Percentiles rank a stretch among this genome's conserved stretches.
Conservation (phyloP, 768 basidiomycete genomes). For the Lentinus brumalis region DNA sequence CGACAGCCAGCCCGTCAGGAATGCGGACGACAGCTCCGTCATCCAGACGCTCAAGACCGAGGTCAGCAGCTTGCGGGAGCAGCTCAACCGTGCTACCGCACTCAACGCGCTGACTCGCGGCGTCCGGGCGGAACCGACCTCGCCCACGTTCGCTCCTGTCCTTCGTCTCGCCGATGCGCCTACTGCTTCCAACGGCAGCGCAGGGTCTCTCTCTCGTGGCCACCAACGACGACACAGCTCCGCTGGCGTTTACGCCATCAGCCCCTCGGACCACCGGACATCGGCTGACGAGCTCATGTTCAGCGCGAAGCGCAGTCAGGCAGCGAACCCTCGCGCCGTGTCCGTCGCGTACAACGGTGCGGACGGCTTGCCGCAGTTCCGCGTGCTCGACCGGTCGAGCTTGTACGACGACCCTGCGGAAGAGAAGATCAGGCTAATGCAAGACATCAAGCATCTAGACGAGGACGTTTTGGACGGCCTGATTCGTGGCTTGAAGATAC, state of each 20-base stretch:
- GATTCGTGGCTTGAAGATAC: slow-evolving; percentile 90
- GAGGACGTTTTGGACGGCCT: slow-evolving; percentile 92
- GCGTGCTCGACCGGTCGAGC: slow-evolving; percentile 63
- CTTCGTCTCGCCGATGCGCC: slow-evolving; percentile 59
- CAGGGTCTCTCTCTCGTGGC: slow-evolving; percentile 41
- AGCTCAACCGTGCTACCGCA: slow-evolving; percentile 94
- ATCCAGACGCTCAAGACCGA: slow-evolving; percentile 91
- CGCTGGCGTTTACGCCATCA: slow-evolving; percentile 71
- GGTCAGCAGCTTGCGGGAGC: slow-evolving; percentile 89
- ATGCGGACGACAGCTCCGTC: slow-evolving; percentile 82
- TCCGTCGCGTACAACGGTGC: slow-evolving; percentile 88
- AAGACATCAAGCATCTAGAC: slow-evolving; percentile 86
- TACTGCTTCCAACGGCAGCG: slow-evolving; percentile 43
- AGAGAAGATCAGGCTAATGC: slow-evolving; percentile 93
- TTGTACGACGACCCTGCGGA: slow-evolving; percentile 90
- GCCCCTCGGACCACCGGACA: slow-evolving; percentile 63
- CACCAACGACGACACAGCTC: slow-evolving; percentile 88
- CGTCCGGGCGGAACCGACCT: slow-evolving; percentile 68
- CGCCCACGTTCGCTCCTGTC: slow-evolving; percentile 84
- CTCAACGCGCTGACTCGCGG: slow-evolving; percentile 83
- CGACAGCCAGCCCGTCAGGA: slow-evolving; percentile 63
- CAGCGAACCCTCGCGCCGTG: slow-evolving; percentile 77
- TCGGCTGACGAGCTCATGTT: slow-evolving; percentile 80
- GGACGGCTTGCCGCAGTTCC: slow-evolving; percentile 68
- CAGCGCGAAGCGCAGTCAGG: slow-evolving; percentile 70